Percentiles rank a stretch among this genome's conserved stretches.
phyloP scores from a whole-genome alignment of 139 green algal species.

The Volvox africanus region DNA sequence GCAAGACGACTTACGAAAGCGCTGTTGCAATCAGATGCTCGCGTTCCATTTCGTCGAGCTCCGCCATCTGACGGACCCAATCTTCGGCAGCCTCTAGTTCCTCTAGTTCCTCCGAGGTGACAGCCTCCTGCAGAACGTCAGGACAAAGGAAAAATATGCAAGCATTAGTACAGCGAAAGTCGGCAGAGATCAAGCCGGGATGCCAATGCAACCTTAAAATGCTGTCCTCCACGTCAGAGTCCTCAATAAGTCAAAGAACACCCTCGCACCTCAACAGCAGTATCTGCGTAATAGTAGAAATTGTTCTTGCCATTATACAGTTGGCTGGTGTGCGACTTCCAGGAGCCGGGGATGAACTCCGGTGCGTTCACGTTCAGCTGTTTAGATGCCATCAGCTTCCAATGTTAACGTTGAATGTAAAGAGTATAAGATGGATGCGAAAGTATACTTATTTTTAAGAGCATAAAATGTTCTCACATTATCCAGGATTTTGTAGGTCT shows the following conservation, averaged over 20 bases:
- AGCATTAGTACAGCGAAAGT: no score
- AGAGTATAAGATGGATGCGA: no score
- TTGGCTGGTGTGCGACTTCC: neutral
- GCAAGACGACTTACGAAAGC: neutral
- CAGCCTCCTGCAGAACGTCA: constrained; percentile 8
- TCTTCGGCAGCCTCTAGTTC: constrained; percentile 36
- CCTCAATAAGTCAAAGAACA: neutral
- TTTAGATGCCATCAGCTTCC: no score
- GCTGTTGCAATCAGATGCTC: constrained; percentile 31
- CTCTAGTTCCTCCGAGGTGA: constrained; percentile 26
- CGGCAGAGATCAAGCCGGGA: neutral
- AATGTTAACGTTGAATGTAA: no score
- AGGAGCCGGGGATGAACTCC: constrained; percentile 2
- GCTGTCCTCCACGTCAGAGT: no score
- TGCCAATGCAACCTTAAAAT: neutral
- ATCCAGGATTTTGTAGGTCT: no score
- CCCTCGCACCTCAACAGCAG: neutral
- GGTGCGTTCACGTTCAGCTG: neutral
- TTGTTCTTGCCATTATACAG: neutral
- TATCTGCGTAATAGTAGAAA: neutral
- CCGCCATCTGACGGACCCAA: constrained; percentile 5
- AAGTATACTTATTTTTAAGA: no score
- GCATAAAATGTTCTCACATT: no score
- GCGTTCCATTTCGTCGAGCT: constrained; percentile 33
- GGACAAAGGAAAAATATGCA: no score